Conservation (phyloP, 768 basidiomycete genomes). For the Suillus decipiens region DNA sequence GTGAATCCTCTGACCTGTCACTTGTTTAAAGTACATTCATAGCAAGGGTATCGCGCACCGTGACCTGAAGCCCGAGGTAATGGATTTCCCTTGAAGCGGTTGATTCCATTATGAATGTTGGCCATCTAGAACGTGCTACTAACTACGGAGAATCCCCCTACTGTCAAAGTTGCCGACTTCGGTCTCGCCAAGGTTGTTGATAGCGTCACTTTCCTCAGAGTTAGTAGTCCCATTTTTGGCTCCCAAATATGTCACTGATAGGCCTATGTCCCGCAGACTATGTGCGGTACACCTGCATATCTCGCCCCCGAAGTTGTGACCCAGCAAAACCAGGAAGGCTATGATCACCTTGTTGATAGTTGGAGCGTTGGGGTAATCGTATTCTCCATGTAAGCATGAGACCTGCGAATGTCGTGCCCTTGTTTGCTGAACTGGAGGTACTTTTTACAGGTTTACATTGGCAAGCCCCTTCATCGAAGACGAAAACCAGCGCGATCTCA, state of each 20-base stretch:
- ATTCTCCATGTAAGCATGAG: slow-evolving; percentile 74
- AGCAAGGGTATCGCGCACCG: slow-evolving; percentile 83
- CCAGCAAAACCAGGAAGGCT: slow-evolving; percentile 64
- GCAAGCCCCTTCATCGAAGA: slow-evolving; percentile 81
- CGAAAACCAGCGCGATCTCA: slow-evolving; percentile 57
- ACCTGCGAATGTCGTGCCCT: slow-evolving; percentile 8
- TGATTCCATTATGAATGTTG: slow-evolving; percentile 2
- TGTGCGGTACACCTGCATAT: slow-evolving; percentile 96
- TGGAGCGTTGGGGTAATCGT: slow-evolving; percentile 97
- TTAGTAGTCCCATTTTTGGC: slow-evolving; percentile 34
- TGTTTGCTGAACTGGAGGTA: slow-evolving; percentile 12
- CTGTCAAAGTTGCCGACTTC: slow-evolving; percentile 92
- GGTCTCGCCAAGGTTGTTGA: slow-evolving; percentile 93
- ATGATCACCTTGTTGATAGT: slow-evolving; percentile 88
- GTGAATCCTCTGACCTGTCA: slow-evolving; percentile 10
- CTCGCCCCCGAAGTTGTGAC: slow-evolving; percentile 90
- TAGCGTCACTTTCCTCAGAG: slow-evolving; percentile 72
- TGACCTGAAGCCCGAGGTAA: slow-evolving; percentile 87
- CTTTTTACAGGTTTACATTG: slow-evolving; percentile 64
- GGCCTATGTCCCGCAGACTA: slow-evolving; percentile 52
- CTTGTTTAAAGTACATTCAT: slow-evolving; percentile 57
- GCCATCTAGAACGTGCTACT: slow-evolving; percentile 72
- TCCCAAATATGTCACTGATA: slow-evolving; percentile 7
- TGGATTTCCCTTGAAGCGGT: slow-evolving; percentile 7
- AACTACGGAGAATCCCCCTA: slow-evolving; percentile 67